These are phyloP conservation scores for Skeletonema grethae DNA, from an alignment of 108 stramenopile genomes.

Conservation along the genomic window DNA sequence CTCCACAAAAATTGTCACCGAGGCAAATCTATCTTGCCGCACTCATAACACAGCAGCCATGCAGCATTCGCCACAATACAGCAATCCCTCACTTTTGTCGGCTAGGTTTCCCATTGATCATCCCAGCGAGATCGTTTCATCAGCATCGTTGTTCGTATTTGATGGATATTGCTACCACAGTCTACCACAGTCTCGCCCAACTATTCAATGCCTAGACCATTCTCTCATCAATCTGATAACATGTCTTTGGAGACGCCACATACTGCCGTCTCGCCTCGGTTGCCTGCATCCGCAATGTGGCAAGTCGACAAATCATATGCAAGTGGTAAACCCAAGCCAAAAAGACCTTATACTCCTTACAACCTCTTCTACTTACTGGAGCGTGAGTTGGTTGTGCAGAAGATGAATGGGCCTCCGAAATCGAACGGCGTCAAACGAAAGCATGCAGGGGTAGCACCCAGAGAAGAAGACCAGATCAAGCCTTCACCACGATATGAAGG, in stretches of 20 bases:
- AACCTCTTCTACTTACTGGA: conserved; percentile 50
- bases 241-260: neutral
- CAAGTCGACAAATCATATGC: neutral
- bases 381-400: conserved; percentile 41
- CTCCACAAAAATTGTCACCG: neutral
- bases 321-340: conserved; percentile 36
- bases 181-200: neutral
- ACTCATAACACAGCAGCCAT: neutral
- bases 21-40: neutral
- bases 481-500: conserved; percentile 33
- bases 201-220: neutral
- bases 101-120: neutral
- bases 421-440: neutral
- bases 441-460: neutral
- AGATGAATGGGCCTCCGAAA: conserved; percentile 3
- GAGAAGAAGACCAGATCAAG: conserved; percentile 32
- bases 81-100: neutral
- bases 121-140: no score
- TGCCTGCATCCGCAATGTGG: neutral
- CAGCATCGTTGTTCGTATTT: no score
- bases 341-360: conserved; percentile 43
- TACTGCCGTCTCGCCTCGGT: neutral
- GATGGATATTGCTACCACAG: no score
- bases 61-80: neutral
- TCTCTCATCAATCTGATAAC: neutral